phyloP scores from a whole-genome alignment of 2,329 filamentous ascomycete species.

The Fusarium clavum region DNA sequence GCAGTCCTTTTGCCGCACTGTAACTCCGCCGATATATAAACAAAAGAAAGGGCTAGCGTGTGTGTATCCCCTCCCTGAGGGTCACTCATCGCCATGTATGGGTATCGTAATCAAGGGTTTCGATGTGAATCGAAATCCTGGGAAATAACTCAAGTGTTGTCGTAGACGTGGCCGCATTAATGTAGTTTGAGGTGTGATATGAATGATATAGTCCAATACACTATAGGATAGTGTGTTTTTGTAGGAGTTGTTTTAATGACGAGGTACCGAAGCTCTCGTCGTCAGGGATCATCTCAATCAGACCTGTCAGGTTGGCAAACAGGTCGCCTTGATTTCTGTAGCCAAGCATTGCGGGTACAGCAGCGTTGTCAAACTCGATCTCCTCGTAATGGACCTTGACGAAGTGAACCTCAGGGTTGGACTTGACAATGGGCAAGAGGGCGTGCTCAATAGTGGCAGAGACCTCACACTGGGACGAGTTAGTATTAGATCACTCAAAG shows the following conservation, averaged over 20 bases:
- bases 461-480: slow-evolving; percentile 74
- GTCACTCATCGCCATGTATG: slow-evolving; percentile 17
- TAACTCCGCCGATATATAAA: slow-evolving; percentile 27
- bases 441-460: slow-evolving; percentile 83
- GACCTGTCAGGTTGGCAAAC: slow-evolving; percentile 87
- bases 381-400: slow-evolving; percentile 92
- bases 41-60: slow-evolving; percentile 28
- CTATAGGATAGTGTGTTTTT: slow-evolving; percentile 65
- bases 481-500: slow-evolving; percentile 26
- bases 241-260: slow-evolving; percentile 64
- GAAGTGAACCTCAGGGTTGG: slow-evolving; percentile 81
- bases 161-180: slow-evolving; percentile 47
- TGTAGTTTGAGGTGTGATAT: slow-evolving; percentile 19
- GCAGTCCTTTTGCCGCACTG: slow-evolving; percentile 9
- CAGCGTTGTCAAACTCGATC: slow-evolving; percentile 92
- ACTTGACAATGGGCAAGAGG: slow-evolving; percentile 77
- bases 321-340: slow-evolving; percentile 90
- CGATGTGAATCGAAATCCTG: slow-evolving; percentile 16
- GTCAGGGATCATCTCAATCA: slow-evolving; percentile 86
- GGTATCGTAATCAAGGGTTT: slow-evolving; percentile 45
- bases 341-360: slow-evolving; percentile 87
- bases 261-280: slow-evolving; percentile 69
- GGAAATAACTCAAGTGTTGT: slow-evolving; percentile 24
- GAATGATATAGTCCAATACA: slow-evolving; percentile 19
- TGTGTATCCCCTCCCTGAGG: slow-evolving; percentile 23